Evolutionary conservation across 257 asterid species (phyloP), one percentile per base, ranked within the genome.

Genomic region (Orobanche coerulescens): DNA sequence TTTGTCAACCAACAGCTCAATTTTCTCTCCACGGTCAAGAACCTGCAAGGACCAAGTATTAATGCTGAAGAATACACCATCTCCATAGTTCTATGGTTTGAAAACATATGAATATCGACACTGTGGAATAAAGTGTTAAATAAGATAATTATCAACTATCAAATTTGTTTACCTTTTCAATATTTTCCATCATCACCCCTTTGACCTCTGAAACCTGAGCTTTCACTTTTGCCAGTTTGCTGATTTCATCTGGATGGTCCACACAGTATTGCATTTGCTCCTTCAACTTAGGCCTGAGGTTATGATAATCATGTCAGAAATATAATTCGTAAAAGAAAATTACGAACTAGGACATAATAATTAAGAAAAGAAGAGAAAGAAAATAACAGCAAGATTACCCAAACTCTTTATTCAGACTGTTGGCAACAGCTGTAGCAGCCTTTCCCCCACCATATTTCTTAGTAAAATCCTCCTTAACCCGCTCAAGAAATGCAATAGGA

Each of bases 371-470:
- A 25, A 26, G 37, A 1, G 9, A 40, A 14, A 19, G 48, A 4
- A 8, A 18, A 40, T 48, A 15, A 18, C n/a, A 15, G 71, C 24
- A 57, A 48, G 11, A 24, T 20, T 83, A 88, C 96, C 96, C 96
- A 23, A 88, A 88, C 34, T 88, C 96, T 76, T 60, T 83, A 69
- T 81, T 88, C 64, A 88, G 79, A 73, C 95, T 79, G 60, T 74
- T 81, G 30, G 95, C 94, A 51, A 75, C 86, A 69, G 96, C 90
- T 16, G 96, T 88, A 50, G 95, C 93, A 53, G 92, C 90, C 82
- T 88, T 88, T 40, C 96, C 96, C 42, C 93, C 96, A 46, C 87
- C 80, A 72, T 88, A 85, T 70, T 82, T 85, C 83, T 85, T 88
- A 57, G 80, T 78, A 65, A 88, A 88, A 1, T 88, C 96, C 46